These are phyloP conservation scores for Zymoseptoria passerinii DNA, from an alignment of 2,329 filamentous ascomycete species.

Conservation along the genomic window DNA sequence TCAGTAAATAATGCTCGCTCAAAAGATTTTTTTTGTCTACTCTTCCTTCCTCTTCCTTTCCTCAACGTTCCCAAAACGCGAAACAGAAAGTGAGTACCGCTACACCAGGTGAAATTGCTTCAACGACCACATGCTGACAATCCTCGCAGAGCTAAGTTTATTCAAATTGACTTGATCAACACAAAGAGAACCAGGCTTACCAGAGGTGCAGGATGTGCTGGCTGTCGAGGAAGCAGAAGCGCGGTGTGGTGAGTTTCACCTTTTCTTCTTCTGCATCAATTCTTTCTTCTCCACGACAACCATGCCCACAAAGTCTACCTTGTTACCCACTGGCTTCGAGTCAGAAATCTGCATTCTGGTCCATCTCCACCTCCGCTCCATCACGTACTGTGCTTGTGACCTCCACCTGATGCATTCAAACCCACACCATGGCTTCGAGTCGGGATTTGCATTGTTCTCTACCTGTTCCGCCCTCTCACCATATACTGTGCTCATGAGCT, in stretches of 20 bases:
- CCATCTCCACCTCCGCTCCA: neutral
- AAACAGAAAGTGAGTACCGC: neutral
- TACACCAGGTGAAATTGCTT: neutral
- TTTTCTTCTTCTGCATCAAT: neutral
- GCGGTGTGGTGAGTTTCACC: neutral
- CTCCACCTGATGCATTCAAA: neutral
- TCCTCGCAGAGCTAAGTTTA: neutral
- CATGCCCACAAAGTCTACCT: neutral
- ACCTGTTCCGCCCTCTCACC: neutral
- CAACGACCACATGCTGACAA: neutral
- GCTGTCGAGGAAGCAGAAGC: neutral
- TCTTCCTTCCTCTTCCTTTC: neutral
- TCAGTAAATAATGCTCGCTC: neutral
- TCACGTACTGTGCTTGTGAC: neutral
- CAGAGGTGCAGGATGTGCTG: neutral
- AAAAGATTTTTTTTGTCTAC: neutral
- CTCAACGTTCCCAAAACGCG: neutral
- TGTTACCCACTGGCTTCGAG: neutral
- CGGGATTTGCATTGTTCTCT: neutral
- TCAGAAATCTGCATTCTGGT: neutral
- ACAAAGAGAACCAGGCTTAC: neutral
- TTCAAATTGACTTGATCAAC: neutral
- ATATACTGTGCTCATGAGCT: neutral
- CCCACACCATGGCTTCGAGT: neutral
- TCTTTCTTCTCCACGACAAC: neutral